Conservation (phyloP, 164 flowering plant species). For the Kalanchoe fedtschenkoi region DNA sequence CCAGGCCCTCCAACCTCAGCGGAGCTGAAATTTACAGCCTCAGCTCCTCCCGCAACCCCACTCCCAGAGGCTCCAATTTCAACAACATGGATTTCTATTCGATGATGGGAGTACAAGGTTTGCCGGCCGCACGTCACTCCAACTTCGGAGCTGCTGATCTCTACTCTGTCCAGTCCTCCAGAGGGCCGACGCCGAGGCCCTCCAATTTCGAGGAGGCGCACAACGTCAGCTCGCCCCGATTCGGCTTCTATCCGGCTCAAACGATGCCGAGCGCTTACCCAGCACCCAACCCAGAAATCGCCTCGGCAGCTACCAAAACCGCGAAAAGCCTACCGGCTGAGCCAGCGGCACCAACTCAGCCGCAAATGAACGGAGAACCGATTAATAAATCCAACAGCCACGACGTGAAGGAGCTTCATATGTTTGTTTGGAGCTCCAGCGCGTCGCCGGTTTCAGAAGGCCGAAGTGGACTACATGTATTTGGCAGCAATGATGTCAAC, state of each 20-base stretch:
- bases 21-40: conserved; percentile 48
- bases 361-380: conserved; percentile 18
- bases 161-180: conserved; percentile 8
- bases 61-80: conserved; percentile 36
- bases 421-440: conserved; percentile 94
- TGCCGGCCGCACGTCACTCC: neutral
- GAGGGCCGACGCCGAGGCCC: conserved; percentile 4
- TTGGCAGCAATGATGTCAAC: conserved; percentile 25
- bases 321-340: conserved; percentile 12
- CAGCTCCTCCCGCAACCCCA: conserved; percentile 35
- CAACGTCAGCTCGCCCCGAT: conserved; percentile 38
- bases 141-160: conserved; percentile 7
- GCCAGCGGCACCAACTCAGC: conserved; percentile 1
- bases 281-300: conserved; percentile 76
- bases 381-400: conserved; percentile 28
- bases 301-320: conserved; percentile 15
- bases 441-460: conserved; percentile 83
- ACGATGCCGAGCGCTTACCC: conserved; percentile 42
- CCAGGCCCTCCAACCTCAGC: conserved; percentile 40
- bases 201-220: conserved; percentile 11
- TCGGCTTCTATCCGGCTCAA: conserved; percentile 60
- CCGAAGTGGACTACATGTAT: conserved; percentile 30
- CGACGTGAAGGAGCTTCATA: conserved; percentile 84
- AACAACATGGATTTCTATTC: conserved; percentile 32
- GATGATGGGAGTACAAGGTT: conserved; percentile 16